Conservation (phyloP, 805 yeast species). For the Monosporozyma unispora region DNA sequence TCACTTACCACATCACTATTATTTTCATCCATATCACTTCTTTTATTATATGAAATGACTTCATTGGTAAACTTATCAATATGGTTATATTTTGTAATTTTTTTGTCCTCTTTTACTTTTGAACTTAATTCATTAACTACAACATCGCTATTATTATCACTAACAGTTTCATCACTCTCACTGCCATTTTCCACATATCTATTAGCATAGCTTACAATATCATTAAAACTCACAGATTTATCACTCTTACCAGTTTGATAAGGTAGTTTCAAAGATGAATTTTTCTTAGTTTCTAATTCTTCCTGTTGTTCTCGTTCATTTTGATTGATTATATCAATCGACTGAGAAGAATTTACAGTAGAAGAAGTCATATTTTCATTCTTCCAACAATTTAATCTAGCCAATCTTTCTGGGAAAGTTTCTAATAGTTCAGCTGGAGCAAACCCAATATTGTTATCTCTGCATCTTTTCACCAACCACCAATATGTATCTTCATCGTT, state of each 20-base stretch:
- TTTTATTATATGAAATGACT: conserved; percentile 20
- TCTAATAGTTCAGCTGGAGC: conserved; percentile 95
- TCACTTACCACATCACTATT: conserved; percentile 27
- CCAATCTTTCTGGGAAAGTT: conserved; percentile 83
- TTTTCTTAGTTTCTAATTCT: neutral
- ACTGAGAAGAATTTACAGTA: conserved; percentile 6
- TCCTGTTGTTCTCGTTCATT: conserved; percentile 3
- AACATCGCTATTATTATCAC: neutral
- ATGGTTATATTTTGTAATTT: conserved; percentile 11
- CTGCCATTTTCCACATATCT: conserved; percentile 22
- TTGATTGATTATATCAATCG: conserved; percentile 6
- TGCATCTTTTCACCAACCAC: conserved; percentile 73
- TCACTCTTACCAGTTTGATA: conserved; percentile 9
- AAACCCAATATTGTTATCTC: conserved; percentile 73
- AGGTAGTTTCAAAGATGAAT: conserved; percentile 2
- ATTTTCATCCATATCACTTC: conserved; percentile 9
- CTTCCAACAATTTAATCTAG: conserved; percentile 84
- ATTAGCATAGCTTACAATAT: conserved; percentile 28
- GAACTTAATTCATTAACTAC: conserved; percentile 9
- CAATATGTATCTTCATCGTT: conserved; percentile 91
- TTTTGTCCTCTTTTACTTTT: neutral
- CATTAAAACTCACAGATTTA: conserved; percentile 30
- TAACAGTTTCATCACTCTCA: conserved; percentile 5
- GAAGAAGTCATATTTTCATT: conserved; percentile 52
- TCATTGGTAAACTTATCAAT: conserved; percentile 34